These are phyloP conservation scores for Marsdenia floribunda DNA, from an alignment of 257 asterid species.

Conservation along the genomic window DNA sequence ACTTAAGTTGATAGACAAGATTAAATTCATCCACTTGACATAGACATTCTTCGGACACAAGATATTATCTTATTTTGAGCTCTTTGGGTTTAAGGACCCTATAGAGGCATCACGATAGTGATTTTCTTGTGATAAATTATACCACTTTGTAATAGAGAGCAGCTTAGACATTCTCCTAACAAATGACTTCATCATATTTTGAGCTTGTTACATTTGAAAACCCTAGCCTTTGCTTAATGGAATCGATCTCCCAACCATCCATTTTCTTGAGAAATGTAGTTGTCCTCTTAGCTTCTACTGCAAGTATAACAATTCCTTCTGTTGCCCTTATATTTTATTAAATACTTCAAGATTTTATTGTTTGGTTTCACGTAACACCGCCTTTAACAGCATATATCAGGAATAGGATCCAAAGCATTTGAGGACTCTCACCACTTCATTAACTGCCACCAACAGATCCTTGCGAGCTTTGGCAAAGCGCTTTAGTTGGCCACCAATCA, in stretches of 20 bases:
- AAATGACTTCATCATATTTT: not conserved
- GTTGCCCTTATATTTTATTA: not conserved
- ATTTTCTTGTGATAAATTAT: not conserved
- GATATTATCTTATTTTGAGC: too few species aligned
- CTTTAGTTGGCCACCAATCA: conserved; percentile 98
- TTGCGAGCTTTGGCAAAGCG: conserved; percentile 97
- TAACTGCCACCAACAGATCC: conserved; percentile 90
- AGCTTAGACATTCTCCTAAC: not conserved
- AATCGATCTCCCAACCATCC: not conserved
- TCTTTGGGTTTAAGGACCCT: too few species aligned
- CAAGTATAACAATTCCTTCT: not conserved
- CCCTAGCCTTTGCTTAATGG: not conserved
- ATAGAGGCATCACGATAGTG: not conserved
- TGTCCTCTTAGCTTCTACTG: not conserved
- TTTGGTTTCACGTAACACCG: not conserved
- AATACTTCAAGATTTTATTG: not conserved
- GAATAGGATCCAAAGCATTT: conserved; percentile 9
- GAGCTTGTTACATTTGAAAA: not conserved
- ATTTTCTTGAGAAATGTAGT: not conserved
- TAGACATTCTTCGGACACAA: too few species aligned
- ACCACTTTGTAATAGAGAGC: not conserved
- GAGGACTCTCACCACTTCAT: conserved; percentile 80
- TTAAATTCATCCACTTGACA: too few species aligned
- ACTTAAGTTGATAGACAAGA: too few species aligned
- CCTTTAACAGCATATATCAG: not conserved